Evolutionary conservation across 2,329 filamentous ascomycete species (phyloP).

Genomic region (Xylaria sp.): DNA sequence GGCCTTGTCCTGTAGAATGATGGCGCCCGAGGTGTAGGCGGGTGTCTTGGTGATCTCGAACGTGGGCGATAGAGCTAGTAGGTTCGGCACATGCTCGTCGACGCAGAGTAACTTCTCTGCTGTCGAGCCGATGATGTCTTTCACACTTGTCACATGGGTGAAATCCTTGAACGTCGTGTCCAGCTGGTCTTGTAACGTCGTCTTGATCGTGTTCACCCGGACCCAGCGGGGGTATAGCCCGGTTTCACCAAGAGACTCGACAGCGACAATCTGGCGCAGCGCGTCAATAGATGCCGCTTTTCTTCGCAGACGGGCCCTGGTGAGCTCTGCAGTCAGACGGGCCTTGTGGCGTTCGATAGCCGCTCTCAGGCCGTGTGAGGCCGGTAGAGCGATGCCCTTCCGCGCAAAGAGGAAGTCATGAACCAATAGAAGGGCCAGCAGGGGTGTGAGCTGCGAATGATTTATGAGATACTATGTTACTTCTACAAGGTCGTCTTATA

Average conservation of each 20-base stretch:
- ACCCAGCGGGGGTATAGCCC: conserved; percentile 86
- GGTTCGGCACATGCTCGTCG: conserved; percentile 84
- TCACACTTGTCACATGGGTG: conserved; percentile 64
- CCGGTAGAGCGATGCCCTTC: conserved; percentile 82
- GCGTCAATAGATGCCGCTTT: conserved; percentile 75
- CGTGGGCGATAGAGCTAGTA: conserved; percentile 80
- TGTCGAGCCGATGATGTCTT: conserved; percentile 56
- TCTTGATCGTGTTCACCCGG: conserved; percentile 83
- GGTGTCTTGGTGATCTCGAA: conserved; percentile 77
- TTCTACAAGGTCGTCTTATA: conserved; percentile 22
- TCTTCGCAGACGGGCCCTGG: conserved; percentile 78
- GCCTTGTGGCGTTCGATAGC: conserved; percentile 84
- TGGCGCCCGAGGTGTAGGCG: conserved; percentile 78
- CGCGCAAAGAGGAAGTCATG: conserved; percentile 89
- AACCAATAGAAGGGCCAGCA: conserved; percentile 81
- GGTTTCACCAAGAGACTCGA: conserved; percentile 61
- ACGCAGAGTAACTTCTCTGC: conserved; percentile 69
- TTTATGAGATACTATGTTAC: conserved; percentile 48
- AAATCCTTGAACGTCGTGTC: conserved; percentile 77
- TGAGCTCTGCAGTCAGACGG: conserved; percentile 83
- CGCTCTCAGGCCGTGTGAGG: conserved; percentile 79
- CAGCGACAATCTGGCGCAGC: conserved; percentile 69
- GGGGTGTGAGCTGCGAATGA: conserved; percentile 75
- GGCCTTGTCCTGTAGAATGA: conserved; percentile 96
- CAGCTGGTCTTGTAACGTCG: conserved; percentile 77